Evolutionary conservation across 2,329 filamentous ascomycete genomes (phyloP), one percentile per base, ranked within the genome.

Genomic region (Calonectria fujianensis): DNA sequence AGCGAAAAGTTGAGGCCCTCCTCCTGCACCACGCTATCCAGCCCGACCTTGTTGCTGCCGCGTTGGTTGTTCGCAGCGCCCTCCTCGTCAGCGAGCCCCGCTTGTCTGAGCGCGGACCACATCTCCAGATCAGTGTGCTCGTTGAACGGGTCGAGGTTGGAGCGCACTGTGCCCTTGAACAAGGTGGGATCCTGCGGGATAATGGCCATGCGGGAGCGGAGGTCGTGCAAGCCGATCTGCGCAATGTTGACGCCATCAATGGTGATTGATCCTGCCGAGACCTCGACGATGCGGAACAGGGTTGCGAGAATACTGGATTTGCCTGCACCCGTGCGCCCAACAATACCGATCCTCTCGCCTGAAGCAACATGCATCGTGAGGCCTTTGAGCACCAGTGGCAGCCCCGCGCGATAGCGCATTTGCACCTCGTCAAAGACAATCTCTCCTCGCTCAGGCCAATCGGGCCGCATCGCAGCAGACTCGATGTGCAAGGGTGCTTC

Each of bases 1-100:
- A 98, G 92, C 0, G 95, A 98, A 88, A 98, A 98, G 85, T 98
- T 98, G 74, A 98, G 90, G 0, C 96, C 97, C 86, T 98, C 96
- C 83, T 98, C 96, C 80, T 98, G 95, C 3, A 98, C 96, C 2
- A 91, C 82, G 20, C 91, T 94, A 84, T 98, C 96, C 31, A 99
- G 93, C 76, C 95, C 92, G 74, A 98, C 94, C 69, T 94, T 63
- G 88, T 86, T 31, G 91, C 89, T 5, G 88, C 86, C 20, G 91
- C 89, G 5, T 84, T 85, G 5, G 89, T 85, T 4, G 95, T 35
- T 50, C 13, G 27, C n/a, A 10, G 41, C 24, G 10, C 39, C 29
- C 39, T 50, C 61, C 1, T 65, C 61, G 6, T 50, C 41, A 7
- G 27, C 91, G 2, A 97, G 89, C 84, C 95, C 94, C 2, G 94